Evolutionary conservation across 2,329 filamentous ascomycete species (phyloP).

Genomic region (Chaetomium globosum): DNA sequence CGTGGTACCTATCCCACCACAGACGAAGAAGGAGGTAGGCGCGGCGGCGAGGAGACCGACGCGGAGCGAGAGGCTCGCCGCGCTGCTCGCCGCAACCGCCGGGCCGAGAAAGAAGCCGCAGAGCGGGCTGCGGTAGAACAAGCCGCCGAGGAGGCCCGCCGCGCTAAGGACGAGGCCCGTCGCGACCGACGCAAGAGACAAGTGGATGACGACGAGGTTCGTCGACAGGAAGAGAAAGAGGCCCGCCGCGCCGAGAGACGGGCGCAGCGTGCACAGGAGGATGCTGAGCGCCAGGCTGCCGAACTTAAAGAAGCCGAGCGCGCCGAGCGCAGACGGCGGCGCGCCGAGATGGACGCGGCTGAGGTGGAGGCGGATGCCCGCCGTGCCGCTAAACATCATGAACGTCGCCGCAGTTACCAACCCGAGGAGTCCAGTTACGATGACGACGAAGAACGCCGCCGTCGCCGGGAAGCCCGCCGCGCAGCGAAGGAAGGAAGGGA

Average conservation of each 20-base stretch:
- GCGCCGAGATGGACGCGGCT: slow-evolving; percentile 52
- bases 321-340: slow-evolving; percentile 50
- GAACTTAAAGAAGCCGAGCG: slow-evolving; percentile 54
- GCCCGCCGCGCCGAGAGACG: slow-evolving; percentile 59
- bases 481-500: slow-evolving; percentile 48
- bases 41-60: slow-evolving; percentile 48
- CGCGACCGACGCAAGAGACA: slow-evolving; percentile 58
- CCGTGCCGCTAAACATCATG: slow-evolving; percentile 47
- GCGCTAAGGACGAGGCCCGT: slow-evolving; percentile 59
- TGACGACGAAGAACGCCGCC: slow-evolving; percentile 58
- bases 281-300: slow-evolving; percentile 52
- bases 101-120: slow-evolving; percentile 57
- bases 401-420: slow-evolving; percentile 52
- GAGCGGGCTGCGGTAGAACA: slow-evolving; percentile 51
- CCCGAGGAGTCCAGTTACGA: slow-evolving; percentile 42
- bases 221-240: slow-evolving; percentile 61
- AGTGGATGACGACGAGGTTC: slow-evolving; percentile 60
- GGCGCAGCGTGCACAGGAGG: slow-evolving; percentile 52
- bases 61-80: slow-evolving; percentile 55
- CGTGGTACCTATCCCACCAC: slow-evolving; percentile 54
- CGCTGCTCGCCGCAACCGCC: slow-evolving; percentile 58
- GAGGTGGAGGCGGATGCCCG: slow-evolving; percentile 54
- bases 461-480: slow-evolving; percentile 57
- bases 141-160: slow-evolving; percentile 59
- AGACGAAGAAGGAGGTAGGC: slow-evolving; percentile 52